These are phyloP conservation scores for Rhizoctonia solani DNA, from an alignment of 1,284 basidiomycete species.

Conservation along the genomic window DNA sequence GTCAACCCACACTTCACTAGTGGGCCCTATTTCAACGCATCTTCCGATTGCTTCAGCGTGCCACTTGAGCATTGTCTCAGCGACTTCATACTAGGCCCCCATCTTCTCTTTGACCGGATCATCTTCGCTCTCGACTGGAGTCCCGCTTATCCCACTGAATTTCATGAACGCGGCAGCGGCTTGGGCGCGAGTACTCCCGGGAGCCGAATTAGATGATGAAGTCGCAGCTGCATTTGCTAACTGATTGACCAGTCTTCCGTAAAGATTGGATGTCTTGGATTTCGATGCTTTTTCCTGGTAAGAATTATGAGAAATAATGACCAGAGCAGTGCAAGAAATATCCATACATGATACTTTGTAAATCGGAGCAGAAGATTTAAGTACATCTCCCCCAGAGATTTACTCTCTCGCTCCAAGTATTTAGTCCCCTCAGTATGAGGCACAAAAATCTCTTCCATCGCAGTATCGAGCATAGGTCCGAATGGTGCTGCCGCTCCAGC, in stretches of 20 bases:
- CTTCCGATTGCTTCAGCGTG: conserved; percentile 94
- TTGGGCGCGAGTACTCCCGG: conserved; percentile 49
- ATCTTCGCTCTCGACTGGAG: conserved; percentile 46
- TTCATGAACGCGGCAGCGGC: conserved; percentile 81
- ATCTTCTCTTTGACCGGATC: conserved; percentile 79
- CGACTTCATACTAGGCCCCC: conserved; percentile 76
- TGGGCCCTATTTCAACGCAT: conserved; percentile 82
- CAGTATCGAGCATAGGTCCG: conserved; percentile 87
- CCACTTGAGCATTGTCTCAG: conserved; percentile 92
- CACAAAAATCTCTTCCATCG: conserved; percentile 95
- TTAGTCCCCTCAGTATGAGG: conserved; percentile 91
- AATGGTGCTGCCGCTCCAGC: conserved; percentile 48
- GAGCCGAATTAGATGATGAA: conserved; percentile 50
- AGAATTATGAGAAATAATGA: neutral
- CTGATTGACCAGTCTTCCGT: conserved; percentile 93
- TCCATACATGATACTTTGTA: conserved; percentile 84
- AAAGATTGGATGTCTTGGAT: conserved; percentile 79
- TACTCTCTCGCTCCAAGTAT: conserved; percentile 92
- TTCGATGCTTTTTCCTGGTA: conserved; percentile 74
- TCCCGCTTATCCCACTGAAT: conserved; percentile 69
- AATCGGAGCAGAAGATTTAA: conserved; percentile 75
- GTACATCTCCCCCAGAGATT: conserved; percentile 84
- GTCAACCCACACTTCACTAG: conserved; percentile 76
- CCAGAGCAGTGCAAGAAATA: neutral
- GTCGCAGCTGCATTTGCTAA: conserved; percentile 78